These are phyloP conservation scores for Dimargaris xerosporica DNA, from an alignment of 192 early-diverging fungal genomes.

Conservation along the genomic window DNA sequence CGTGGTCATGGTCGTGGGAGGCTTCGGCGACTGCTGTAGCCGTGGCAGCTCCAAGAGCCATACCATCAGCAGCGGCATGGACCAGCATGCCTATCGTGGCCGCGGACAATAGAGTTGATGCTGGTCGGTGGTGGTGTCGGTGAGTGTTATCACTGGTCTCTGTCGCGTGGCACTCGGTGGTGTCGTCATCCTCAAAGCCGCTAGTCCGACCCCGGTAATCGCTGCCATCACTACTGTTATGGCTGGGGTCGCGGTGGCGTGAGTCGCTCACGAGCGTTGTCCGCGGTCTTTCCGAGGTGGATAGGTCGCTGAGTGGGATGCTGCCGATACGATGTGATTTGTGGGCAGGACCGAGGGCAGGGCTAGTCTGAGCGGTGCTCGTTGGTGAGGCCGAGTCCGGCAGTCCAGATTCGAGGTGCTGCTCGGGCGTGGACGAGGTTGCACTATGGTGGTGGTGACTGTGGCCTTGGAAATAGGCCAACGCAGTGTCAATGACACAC, in stretches of 20 bases:
- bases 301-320: not conserved
- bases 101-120: slow-evolving; percentile 19
- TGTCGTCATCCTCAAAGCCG: not conserved
- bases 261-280: not conserved
- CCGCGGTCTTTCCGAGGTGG: not conserved
- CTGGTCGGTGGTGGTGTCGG: not conserved
- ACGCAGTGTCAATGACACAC: slow-evolving; percentile 49
- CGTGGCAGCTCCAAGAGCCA: slow-evolving; percentile 82
- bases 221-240: not conserved
- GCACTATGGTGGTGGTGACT: slow-evolving; percentile 16
- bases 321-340: not conserved
- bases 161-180: not conserved
- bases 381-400: slow-evolving; percentile 6
- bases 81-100: slow-evolving; percentile 90
- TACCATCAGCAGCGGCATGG: slow-evolving; percentile 88
- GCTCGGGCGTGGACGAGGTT: not conserved
- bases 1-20: not conserved
- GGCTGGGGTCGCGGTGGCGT: not conserved
- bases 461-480: not conserved
- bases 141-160: not conserved
- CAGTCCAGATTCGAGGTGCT: slow-evolving; percentile 3
- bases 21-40: slow-evolving; percentile 25
- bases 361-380: slow-evolving; percentile 2
- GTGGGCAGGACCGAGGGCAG: not conserved
- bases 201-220: not conserved